Conservation (phyloP, 202 grass and related monocot species). For the Hordeum pubiflorum region DNA sequence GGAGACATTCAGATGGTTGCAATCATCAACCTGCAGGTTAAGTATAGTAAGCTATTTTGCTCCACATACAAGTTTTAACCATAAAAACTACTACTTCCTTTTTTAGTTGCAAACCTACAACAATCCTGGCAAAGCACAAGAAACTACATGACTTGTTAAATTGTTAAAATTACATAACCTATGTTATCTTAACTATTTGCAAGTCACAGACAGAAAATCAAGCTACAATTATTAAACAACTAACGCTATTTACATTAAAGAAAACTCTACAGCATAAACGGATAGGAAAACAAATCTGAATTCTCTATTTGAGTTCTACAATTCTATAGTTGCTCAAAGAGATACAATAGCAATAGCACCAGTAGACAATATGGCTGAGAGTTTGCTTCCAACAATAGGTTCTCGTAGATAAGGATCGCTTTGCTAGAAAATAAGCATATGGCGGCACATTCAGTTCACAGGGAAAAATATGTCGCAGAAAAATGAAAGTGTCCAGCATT, state of each 20-base stretch:
- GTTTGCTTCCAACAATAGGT: neutral
- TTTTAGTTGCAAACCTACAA: neutral
- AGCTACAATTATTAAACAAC: neutral
- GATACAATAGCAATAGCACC: neutral
- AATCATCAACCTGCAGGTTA: constrained; percentile 35
- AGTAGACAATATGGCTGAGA: neutral
- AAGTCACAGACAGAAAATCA: neutral
- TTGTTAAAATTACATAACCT: neutral
- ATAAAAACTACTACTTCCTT: neutral
- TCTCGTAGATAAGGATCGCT: neutral
- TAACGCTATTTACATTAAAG: neutral
- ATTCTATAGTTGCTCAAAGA: neutral
- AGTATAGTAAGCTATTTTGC: neutral
- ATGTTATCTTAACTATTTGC: neutral
- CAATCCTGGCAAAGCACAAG: neutral
- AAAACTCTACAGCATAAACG: neutral
- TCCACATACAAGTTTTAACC: neutral
- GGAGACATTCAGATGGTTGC: constrained; percentile 14
- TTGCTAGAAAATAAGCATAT: neutral
- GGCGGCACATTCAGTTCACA: neutral
- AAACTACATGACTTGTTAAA: neutral
- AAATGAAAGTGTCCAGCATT: neutral
- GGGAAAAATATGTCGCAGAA: neutral
- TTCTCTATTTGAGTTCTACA: neutral
- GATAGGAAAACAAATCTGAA: neutral